phyloP scores from a whole-genome alignment of 495 filamentous ascomycete genomes.

The Parmelia sp. region DNA sequence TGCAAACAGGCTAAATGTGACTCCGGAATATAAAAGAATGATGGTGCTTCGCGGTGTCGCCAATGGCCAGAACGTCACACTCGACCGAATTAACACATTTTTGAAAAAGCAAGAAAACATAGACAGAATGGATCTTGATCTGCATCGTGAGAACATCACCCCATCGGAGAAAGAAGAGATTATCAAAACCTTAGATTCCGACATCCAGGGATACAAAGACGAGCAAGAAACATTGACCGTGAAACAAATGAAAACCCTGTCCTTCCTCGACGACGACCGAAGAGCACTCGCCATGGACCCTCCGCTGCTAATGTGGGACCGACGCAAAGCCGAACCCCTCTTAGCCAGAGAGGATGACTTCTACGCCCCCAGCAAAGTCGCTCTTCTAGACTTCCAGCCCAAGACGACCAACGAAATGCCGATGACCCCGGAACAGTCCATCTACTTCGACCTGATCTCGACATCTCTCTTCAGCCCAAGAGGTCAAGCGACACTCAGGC shows the following conservation, averaged over 20 bases:
- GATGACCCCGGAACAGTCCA: constrained; percentile 17
- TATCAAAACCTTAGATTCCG: constrained; percentile 11
- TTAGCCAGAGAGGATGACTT: constrained; percentile 47
- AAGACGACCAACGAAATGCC: constrained; percentile 34
- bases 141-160: constrained; percentile 33
- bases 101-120: constrained; percentile 29
- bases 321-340: constrained; percentile 53
- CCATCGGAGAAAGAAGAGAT: constrained; percentile 26
- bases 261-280: constrained; percentile 42
- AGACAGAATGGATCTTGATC: constrained; percentile 30
- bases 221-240: constrained; percentile 23
- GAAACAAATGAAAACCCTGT: constrained; percentile 20
- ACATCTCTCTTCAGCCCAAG: constrained; percentile 17
- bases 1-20: constrained; percentile 13
- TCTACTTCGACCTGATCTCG: constrained; percentile 19
- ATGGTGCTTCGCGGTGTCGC: constrained; percentile 20
- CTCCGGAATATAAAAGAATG: constrained; percentile 24
- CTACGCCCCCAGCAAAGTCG: constrained; percentile 40
- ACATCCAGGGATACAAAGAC: constrained; percentile 16
- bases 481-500: constrained; percentile 6
- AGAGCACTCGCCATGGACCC: constrained; percentile 38
- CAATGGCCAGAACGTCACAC: constrained; percentile 29
- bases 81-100: constrained; percentile 28
- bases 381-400: constrained; percentile 37
- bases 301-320: constrained; percentile 55